Base-by-base conservation (phyloP, 2,329 filamentous ascomycete species). In the Fusarium heterosporum region DNA sequence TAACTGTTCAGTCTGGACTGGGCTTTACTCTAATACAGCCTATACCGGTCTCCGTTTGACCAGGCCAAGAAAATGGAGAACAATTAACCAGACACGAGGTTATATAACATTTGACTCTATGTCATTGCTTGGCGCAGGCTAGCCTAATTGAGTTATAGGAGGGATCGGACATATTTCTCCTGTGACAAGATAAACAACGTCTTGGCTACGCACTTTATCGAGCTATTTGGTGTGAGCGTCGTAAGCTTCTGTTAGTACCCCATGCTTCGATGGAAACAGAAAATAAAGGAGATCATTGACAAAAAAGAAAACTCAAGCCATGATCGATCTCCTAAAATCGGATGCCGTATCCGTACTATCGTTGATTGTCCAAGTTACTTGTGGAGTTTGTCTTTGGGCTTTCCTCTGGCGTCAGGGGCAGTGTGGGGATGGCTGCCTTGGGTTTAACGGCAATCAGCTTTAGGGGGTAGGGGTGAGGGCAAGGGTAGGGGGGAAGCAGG, bases 261-360 rank as follows among this genome's bases (percentile, higher is more conserved):
- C 19, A 49, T 40, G 36, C 26, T 45, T 49, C 29, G 19, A 46
- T 41, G 32, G n/a, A 40, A 58, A 25, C 68, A 60, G 53, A 34
- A 13, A 47, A 51, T 54, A 61, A 46, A 53, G 45, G 60, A 45
- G 59, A 41, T 19, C 22, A 22, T 22, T 22, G 17, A 40, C 36
- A 41, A 28, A 48, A 54, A 59, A 52, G 56, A 54, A 69, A 67
- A 67, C 60, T 69, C 64, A 53, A 68, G 63, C 66, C 64, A 55
- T 67, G 54, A 59, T 70, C 49, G 47, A 52, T 52, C 34, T 36
- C 34, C 34, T 34, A 36, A 36, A 36, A 36, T 36, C 16, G 34
- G 34, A 22, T 22, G 22, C 22, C 22, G 34, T 16, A 36, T 10
- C 16, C n/a, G 16, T 9, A 10, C 34, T 36, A n/a, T 9, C 16